These are phyloP conservation scores for Psilocybe mexicana DNA, from an alignment of 1,284 basidiomycete species.

Conservation along the genomic window DNA sequence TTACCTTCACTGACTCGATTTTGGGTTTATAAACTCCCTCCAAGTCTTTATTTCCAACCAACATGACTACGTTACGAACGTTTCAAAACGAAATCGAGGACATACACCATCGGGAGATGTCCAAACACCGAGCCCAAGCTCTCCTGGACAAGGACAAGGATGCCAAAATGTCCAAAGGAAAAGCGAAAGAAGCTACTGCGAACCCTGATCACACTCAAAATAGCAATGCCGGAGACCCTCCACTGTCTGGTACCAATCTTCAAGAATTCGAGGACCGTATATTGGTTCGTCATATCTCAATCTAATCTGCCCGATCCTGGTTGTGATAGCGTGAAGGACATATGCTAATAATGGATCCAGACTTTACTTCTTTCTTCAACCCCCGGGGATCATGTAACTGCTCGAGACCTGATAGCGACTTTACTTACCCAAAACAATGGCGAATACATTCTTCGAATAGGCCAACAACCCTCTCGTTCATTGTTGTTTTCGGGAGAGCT, in stretches of 20 bases:
- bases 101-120: slow-evolving; percentile 63
- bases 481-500: slow-evolving; percentile 55
- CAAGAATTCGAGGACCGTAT: slow-evolving; percentile 58
- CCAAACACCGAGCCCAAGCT: slow-evolving; percentile 54
- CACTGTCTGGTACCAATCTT: slow-evolving; percentile 23
- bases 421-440: slow-evolving; percentile 65
- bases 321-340: not conserved
- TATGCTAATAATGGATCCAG: slow-evolving; percentile 34
- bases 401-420: slow-evolving; percentile 63
- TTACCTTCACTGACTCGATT: slow-evolving; percentile 21
- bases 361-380: slow-evolving; percentile 46
- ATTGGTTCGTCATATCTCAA: slow-evolving; percentile 44
- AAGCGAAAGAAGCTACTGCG: slow-evolving; percentile 29
- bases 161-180: slow-evolving; percentile 39
- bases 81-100: slow-evolving; percentile 79
- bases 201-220: slow-evolving; percentile 4
- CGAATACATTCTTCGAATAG: slow-evolving; percentile 73
- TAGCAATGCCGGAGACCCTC: slow-evolving; percentile 1
- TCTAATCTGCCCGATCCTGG: not conserved
- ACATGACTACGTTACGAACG: slow-evolving; percentile 63
- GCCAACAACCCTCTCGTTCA: slow-evolving; percentile 55
- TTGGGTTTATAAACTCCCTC: slow-evolving; percentile 10
- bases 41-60: not conserved
- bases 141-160: slow-evolving; percentile 36
- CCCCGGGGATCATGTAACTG: slow-evolving; percentile 47